Evolutionary conservation across 2,329 filamentous ascomycete species (phyloP), one percentile per base, ranked within the genome.

Genomic region (Cladosporium sphaerospermum): DNA sequence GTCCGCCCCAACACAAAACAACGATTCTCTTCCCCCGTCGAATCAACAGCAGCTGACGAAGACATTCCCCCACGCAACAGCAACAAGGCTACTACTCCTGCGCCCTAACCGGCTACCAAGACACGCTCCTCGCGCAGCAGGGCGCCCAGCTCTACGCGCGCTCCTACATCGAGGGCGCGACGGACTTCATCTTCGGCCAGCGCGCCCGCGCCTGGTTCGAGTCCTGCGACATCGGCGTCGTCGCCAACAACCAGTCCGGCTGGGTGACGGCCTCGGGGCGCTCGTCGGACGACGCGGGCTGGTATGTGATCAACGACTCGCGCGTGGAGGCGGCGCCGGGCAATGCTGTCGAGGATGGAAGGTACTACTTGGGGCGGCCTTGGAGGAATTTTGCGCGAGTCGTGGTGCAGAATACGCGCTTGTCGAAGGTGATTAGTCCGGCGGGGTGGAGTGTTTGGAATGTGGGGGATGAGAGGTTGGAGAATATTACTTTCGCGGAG

Each of bases 151-250:
- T 82, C 34, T 84, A 81, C 61, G 77, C 75, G 23, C 76, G 76
- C 55, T 75, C 74, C 57, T 75, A 78, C 54, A 82, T 84, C 56
- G 73, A 78, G 44, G 80, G 80, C 28, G 77, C 78, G 2, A 78
- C 78, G 41, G 81, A 83, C 60, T 82, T 82, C 62, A 78, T 82
- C 58, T 84, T 84, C 62, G 76, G 81, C 49, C 73, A 80, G 65
- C 59, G 72, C 51, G 73, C 76, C 33, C 64, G 68, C 49, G 70
- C 74, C 44, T 84, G 77, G 79, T 78, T 76, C 62, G 74, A 80
- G 51, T 59, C 67, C 11, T 72, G 71, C 54, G 72, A 75, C 42
- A 76, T 82, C 56, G 67, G 73, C 40, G 75, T 78, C 46, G 66
- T 75, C 9, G 62, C 67, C 14, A 68, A 68, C 2, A 9, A 9